A percentile compares a stretch with the other conserved stretches of the same genome.
These are phyloP conservation scores for Candida corydali DNA, from an alignment of 805 yeast species.

Conservation along the genomic window DNA sequence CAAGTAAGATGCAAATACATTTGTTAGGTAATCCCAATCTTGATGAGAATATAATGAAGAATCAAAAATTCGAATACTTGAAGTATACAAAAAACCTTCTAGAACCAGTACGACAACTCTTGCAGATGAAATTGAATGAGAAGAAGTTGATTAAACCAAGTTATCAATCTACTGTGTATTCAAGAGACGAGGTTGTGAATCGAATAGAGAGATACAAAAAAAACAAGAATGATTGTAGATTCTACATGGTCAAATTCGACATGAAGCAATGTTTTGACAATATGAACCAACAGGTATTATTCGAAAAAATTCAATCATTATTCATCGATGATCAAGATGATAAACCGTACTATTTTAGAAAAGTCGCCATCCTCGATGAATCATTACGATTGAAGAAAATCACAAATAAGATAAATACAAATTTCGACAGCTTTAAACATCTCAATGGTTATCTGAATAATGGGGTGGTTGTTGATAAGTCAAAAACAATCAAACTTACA, in stretches of 20 bases:
- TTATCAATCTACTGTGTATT: conserved; percentile 27
- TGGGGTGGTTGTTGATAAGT: conserved; percentile 13
- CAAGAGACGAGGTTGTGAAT: conserved; percentile 44
- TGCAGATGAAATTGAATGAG: conserved; percentile 9
- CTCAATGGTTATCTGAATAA: neutral
- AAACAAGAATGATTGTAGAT: conserved; percentile 23
- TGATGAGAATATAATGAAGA: conserved; percentile 3
- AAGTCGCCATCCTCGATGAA: conserved; percentile 1
- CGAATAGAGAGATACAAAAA: conserved; percentile 35
- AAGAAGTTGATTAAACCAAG: conserved; percentile 6
- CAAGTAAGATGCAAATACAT: conserved; percentile 19
- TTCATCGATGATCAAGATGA: conserved; percentile 18
- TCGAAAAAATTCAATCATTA: conserved; percentile 27
- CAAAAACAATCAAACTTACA: conserved; percentile 30
- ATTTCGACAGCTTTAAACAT: neutral
- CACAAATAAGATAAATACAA: neutral
- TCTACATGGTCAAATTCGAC: conserved; percentile 68
- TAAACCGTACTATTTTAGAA: conserved; percentile 14
- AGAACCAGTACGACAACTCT: conserved; percentile 36
- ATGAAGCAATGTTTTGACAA: conserved; percentile 74
- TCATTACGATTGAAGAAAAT: conserved; percentile 4
- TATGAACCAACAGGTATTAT: conserved; percentile 46
- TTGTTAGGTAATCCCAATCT: neutral
- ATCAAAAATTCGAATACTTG: conserved; percentile 26
- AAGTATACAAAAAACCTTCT: conserved; percentile 32